Base-by-base conservation (phyloP, 768 basidiomycete genomes). In the Lentinula edodes region DNA sequence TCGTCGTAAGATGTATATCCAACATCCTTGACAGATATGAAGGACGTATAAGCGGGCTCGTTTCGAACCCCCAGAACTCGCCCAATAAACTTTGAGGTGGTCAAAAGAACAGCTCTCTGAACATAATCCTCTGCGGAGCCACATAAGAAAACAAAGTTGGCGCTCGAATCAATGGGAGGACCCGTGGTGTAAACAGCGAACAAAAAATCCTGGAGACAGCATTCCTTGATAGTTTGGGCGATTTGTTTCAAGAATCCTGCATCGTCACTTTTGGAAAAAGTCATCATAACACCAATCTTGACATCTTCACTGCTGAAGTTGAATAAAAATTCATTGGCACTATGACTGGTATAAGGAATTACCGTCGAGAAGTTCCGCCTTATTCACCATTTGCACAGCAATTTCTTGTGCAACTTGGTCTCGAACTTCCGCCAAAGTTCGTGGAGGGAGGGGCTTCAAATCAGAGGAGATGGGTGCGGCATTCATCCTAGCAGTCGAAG, bases 11-110 rank as follows among this genome's bases (percentile, higher is more conserved):
- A 71, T 0, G 81, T 64, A 36, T 9, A 56, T 42, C 55, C 55
- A 10, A 56, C 15, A 12, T 56, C 55, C 55, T 56, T 56, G 23
- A 56, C 55, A 16, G 38, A 41, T 23, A 56, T 13, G 23, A 56
- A 41, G 13, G 20, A 56, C 76, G 78, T 79, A 58, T 64, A 52
- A 45, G 41, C 59, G 13, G 64, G 61, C 12, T 66, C 74, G 36
- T 73, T 76, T 5, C 67, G 67, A 13, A 78, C 74, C 35, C 74
- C 66, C 38, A 74, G 69, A 34, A 90, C 72, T 12, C 88, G 80
- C 3, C 85, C 85, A n/a, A 88, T 74, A 68, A 92, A 88, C 69
- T 91, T 91, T 39, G 88, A 80, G 57, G 76, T 77, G 13, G 81
- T 78, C 57, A 91, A 82, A 7, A 89, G 78, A 28, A 83, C 78